Evolutionary conservation across 1,139 yeast genomes (phyloP).

Genomic region (Suhomyces panamericanus): DNA sequence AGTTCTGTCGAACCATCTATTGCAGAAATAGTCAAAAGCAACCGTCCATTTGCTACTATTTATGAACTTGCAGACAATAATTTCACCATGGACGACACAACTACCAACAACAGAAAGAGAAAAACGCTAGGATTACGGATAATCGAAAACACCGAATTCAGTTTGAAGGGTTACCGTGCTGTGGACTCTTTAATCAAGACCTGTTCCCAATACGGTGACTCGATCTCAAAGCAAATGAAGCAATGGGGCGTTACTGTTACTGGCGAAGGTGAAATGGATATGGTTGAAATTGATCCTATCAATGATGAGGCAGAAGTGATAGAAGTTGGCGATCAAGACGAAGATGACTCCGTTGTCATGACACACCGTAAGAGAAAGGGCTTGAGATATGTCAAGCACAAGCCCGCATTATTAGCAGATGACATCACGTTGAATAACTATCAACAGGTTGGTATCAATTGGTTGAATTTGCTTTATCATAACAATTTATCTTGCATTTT

Average conservation of each 20-base stretch:
- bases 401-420: conserved; percentile 65
- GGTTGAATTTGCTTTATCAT: conserved; percentile 81
- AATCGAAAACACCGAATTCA: conserved; percentile 66
- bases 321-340: conserved; percentile 31
- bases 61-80: conserved; percentile 55
- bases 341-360: conserved; percentile 17
- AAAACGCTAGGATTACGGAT: conserved; percentile 75
- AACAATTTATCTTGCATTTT: conserved; percentile 83
- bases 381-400: conserved; percentile 58
- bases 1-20: conserved; percentile 68
- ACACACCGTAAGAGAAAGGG: conserved; percentile 21
- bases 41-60: conserved; percentile 68
- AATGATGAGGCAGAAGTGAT: conserved; percentile 17
- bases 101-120: conserved; percentile 26
- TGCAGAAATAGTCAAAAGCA: conserved; percentile 60
- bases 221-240: conserved; percentile 69
- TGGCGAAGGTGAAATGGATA: conserved; percentile 62
- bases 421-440: conserved; percentile 76
- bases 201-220: conserved; percentile 76
- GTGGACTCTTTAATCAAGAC: conserved; percentile 85
- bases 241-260: conserved; percentile 83
- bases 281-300: conserved; percentile 40
- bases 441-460: conserved; percentile 93
- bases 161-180: conserved; percentile 87
- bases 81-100: conserved; percentile 22